Base-by-base conservation (phyloP, 164 flowering plant species). In the Annona cherimola region DNA sequence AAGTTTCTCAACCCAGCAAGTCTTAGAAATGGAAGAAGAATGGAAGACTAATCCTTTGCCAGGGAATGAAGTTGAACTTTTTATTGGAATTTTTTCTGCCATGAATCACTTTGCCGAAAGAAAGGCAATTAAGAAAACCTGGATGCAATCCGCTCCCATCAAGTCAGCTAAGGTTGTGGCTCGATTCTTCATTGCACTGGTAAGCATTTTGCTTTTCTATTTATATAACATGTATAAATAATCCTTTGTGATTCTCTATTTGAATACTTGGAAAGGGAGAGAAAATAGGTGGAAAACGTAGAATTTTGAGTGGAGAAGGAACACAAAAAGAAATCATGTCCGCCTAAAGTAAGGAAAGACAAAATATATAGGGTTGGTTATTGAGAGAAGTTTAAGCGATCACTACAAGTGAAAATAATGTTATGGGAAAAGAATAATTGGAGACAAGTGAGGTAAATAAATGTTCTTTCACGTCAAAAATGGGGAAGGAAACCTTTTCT, bases 71-170 rank as follows among this genome's bases (percentile, higher is more conserved):
- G 70, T 91, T 75, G 81, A 70, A 63, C 85, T 95, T 72, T 95
- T 93, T 70, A 80, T 95, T 78, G 98, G 99, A 42, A 79, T 95
- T 75, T 89, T 93, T 19, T 95, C 98, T 76, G 94, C 99, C 55
- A 82, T 88, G 45, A 95, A 95, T 81, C 99, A 95, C 80, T 93
- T 95, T 84, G 92, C 97, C 8, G 99, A 95, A 63, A 89, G 94
- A 45, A 89, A 88, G 94, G 92, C 94, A 16, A 80, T 88, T 60
- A 86, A 91, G 68, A 89, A 88, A 81, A 85, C 90, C 14, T 89
- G 94, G 91, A 86, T 89, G 94, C 94, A 89, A 62, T 84, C 85
- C 72, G 73, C 79, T 67, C 81, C 80, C 35, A 76, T 88, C 71
- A 88, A 80, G 77, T 80, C 92, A 62, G 84, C 84, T 16, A 73